Conservation (phyloP, 352 stramenopile species). For the Phytophthora macrochlamydospora region DNA sequence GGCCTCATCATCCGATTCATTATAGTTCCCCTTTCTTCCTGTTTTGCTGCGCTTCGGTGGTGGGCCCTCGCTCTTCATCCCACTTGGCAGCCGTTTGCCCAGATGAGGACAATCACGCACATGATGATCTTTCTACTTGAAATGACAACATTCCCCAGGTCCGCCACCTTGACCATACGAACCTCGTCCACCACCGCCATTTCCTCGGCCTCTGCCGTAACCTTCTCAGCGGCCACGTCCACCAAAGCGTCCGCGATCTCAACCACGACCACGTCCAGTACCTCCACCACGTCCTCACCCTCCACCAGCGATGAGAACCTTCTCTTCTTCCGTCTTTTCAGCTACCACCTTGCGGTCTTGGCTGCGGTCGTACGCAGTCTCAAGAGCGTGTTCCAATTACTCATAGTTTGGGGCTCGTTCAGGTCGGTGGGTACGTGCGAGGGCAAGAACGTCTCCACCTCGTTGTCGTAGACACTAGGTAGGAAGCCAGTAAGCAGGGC, state of each 20-base stretch:
- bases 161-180: neutral
- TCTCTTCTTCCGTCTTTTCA: conserved; percentile 9
- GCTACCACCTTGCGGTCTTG: conserved; percentile 1
- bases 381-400: conserved; percentile 6
- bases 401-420: conserved; percentile 14
- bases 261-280: neutral
- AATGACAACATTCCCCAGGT: conserved; percentile 4
- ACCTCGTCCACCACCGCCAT: neutral
- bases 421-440: neutral
- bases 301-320: conserved; percentile 1
- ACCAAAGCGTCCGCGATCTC: neutral
- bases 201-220: neutral
- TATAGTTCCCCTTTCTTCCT: conserved; percentile 1
- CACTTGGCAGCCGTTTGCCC: conserved; percentile 4
- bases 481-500: conserved; percentile 1
- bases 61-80: neutral
- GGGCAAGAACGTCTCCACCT: conserved; percentile 7
- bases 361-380: conserved; percentile 4
- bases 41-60: neutral
- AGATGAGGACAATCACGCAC: conserved; percentile 7
- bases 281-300: conserved; percentile 2
- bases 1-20: conserved; percentile 18
- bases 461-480: conserved; percentile 7
- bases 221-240: conserved; percentile 1
- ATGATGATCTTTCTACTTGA: conserved; percentile 1